Evolutionary conservation across 2,329 filamentous ascomycete genomes (phyloP), one percentile per base, ranked within the genome.

Genomic region (Fusarium torreyae): DNA sequence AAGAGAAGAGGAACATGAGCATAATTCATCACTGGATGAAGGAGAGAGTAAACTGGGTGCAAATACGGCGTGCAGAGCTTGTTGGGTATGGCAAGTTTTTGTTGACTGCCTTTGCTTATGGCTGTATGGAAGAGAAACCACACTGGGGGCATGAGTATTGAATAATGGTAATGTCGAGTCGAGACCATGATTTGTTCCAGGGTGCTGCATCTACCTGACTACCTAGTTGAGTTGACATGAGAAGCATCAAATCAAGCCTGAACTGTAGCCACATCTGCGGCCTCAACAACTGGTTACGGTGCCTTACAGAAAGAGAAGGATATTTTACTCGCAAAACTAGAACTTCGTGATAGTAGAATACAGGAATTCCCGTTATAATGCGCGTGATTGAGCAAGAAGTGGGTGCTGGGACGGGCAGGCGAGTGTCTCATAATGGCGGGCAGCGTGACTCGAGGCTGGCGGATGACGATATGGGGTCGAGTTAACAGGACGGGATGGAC

Each of bases 101-200:
- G 52, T 52, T 57, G 33, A 56, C 54, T 51, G 22, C 49, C 36
- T 62, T 22, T 34, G 34, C 24, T 24, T 49, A 33, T 28, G 56
- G 36, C 54, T 68, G 61, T 50, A 59, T 44, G 40, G 48, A 10
- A 56, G 59, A 57, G 58, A 52, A 56, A 52, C 60, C 64, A 45
- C 22, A 54, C 18, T 42, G 55, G 50, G 40, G 61, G 33, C 52
- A 72, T 67, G 69, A 69, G 66, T 76, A 76, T 71, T 75, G 62
- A 75, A 63, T 76, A 76, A 76, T 76, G 68, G 68, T 76, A 76
- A 76, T 76, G 65, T 69, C 63, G 51, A 74, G 50, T 66, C 59
- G 52, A 56, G 59, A 49, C n/a, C 49, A 22, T 58, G 20, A 28
- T 53, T 42, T 57, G 48, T 14, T n/a, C 26, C n/a, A 24, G 38